phyloP scores from a whole-genome alignment of 768 basidiomycete genomes.

The Phylloporus sp. region DNA sequence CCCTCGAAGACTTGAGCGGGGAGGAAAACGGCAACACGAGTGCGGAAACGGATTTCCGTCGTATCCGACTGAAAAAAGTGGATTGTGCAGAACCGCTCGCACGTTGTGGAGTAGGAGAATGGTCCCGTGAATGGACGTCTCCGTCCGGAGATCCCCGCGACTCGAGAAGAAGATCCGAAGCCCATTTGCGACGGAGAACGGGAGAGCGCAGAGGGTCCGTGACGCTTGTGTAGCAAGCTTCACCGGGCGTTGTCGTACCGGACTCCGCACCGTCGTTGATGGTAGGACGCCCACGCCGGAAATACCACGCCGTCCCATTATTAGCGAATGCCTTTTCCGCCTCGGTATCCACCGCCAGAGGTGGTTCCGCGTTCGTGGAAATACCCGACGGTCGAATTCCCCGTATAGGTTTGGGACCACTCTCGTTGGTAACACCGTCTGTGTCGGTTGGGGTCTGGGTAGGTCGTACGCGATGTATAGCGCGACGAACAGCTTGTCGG shows the following conservation, averaged over 20 bases:
- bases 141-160: conserved; percentile 21
- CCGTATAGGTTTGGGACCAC: conserved; percentile 18
- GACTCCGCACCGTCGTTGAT: conserved; percentile 25
- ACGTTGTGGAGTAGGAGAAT: conserved; percentile 5
- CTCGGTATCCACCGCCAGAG: conserved; percentile 75
- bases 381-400: conserved; percentile 13
- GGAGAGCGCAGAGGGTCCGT: conserved; percentile 39
- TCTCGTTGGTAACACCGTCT: conserved; percentile 22
- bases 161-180: conserved; percentile 39
- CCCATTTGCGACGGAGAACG: conserved; percentile 45
- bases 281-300: conserved; percentile 42
- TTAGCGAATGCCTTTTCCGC: conserved; percentile 61
- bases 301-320: conserved; percentile 51
- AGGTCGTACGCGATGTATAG: conserved; percentile 37
- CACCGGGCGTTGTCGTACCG: conserved; percentile 31
- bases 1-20: conserved; percentile 20
- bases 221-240: conserved; percentile 22
- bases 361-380: conserved; percentile 42
- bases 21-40: conserved; percentile 35
- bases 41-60: conserved; percentile 42
- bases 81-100: conserved; percentile 17
- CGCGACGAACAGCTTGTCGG: conserved; percentile 62
- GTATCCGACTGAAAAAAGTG: conserved; percentile 40
- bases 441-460: conserved; percentile 20
- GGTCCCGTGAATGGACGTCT: conserved; percentile 8